Percentiles rank a stretch among this genome's conserved stretches.
Conservation (phyloP, 345 rosid species). For the Combretum micranthum region DNA sequence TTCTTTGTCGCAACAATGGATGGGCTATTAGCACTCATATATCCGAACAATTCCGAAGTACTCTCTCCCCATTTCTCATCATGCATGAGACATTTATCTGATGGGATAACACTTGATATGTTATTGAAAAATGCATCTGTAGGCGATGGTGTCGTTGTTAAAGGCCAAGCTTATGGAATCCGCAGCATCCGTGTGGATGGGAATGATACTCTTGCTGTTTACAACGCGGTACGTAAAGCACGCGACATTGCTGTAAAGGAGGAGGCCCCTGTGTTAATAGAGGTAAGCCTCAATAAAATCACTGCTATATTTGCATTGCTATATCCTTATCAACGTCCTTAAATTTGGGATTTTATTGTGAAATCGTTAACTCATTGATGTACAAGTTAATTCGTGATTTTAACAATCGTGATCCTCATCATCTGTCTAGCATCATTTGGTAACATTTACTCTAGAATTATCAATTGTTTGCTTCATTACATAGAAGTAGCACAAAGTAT, state of each 20-base stretch:
- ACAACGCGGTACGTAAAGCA: conserved; percentile 47
- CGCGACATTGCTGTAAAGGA: conserved; percentile 56
- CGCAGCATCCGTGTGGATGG: conserved; percentile 83
- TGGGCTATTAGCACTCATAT: conserved; percentile 82
- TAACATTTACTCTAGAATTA: no score
- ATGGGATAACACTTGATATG: no score
- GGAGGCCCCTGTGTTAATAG: conserved; percentile 58
- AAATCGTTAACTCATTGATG: no score
- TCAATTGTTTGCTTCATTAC: no score
- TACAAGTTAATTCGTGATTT: no score
- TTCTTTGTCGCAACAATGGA: conserved; percentile 80
- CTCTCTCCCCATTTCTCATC: not conserved
- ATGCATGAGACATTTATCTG: not conserved
- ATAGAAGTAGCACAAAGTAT: no score
- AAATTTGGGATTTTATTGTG: no score
- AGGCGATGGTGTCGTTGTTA: conserved; percentile 83
- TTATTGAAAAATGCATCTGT: not conserved
- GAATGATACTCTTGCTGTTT: conserved; percentile 75
- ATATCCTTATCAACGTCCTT: no score
- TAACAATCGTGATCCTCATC: no score
- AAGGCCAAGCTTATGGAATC: conserved; percentile 71
- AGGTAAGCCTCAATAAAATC: conserved; percentile 24
- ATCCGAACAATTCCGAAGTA: conserved; percentile 78
- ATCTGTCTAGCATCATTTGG: no score
- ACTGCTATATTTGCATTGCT: not conserved